Conservation (phyloP, 1,139 yeast genomes). For the Hemisphaericaspora xylofermentans region DNA sequence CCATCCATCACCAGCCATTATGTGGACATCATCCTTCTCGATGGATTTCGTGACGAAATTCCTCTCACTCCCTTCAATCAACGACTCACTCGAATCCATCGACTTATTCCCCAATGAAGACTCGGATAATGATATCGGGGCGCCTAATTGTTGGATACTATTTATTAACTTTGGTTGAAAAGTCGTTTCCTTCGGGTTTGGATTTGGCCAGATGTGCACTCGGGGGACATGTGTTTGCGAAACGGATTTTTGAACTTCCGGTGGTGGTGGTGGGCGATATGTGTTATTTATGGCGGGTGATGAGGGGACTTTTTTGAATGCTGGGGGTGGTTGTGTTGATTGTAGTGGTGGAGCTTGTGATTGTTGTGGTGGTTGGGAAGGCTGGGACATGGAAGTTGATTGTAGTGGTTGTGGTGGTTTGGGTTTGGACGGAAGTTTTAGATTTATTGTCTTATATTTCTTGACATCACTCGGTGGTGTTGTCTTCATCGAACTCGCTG, state of each 20-base stretch:
- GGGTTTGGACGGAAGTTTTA: too few relatives aligned
- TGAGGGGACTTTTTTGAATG: slow-evolving; percentile 4
- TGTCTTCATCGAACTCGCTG: slow-evolving; percentile 6
- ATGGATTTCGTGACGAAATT: too few relatives aligned
- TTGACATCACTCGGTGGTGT: slow-evolving; percentile 15
- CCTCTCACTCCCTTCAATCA: slow-evolving; percentile 6
- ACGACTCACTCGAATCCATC: slow-evolving; percentile 3
- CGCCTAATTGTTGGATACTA: slow-evolving; percentile 11
- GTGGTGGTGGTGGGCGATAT: slow-evolving; percentile 2
- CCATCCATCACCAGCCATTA: too few relatives aligned
- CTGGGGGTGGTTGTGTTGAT: background rate
- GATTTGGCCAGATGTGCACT: slow-evolving; percentile 2
- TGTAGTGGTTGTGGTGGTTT: background rate
- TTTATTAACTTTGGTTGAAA: background rate
- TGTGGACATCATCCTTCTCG: too few relatives aligned
- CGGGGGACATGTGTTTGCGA: slow-evolving; percentile 2
- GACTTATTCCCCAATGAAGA: too few relatives aligned
- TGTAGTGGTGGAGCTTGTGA: too few relatives aligned
- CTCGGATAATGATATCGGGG: slow-evolving; percentile 14
- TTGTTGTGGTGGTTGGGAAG: background rate
- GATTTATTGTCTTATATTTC: too few relatives aligned
- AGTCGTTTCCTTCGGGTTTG: background rate
- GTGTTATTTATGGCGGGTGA: slow-evolving; percentile 5
- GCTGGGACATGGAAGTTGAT: background rate
- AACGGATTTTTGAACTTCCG: background rate